These are phyloP conservation scores for Odonthalia washingtoniensis DNA, from an alignment of 31 red algal species.

Conservation along the genomic window DNA sequence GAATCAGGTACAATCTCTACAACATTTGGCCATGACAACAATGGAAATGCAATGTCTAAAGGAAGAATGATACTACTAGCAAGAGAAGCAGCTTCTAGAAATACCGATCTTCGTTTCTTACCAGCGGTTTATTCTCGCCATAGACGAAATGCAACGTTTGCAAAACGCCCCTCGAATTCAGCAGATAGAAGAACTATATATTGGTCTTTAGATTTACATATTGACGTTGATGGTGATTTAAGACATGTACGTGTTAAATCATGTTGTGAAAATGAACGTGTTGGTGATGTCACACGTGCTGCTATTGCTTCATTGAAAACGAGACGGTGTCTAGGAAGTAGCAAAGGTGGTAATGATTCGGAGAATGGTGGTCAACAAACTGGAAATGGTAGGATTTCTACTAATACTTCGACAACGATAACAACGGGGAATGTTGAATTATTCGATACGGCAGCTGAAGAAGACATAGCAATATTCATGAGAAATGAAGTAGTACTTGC, in stretches of 20 bases:
- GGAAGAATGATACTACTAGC: constrained; percentile 33
- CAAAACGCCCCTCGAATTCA: neutral
- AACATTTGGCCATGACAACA: neutral
- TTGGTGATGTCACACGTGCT: neutral
- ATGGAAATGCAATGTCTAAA: constrained; percentile 23
- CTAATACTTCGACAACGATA: too few relatives aligned
- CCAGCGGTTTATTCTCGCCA: constrained; percentile 49
- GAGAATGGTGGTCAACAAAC: too few relatives aligned
- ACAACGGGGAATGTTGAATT: neutral
- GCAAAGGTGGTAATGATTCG: too few relatives aligned
- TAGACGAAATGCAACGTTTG: constrained; percentile 28
- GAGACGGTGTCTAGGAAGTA: too few relatives aligned
- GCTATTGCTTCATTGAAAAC: neutral
- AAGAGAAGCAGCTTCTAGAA: constrained; percentile 46
- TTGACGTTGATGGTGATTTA: neutral
- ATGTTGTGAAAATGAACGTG: neutral
- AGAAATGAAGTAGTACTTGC: neutral
- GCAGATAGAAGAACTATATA: neutral
- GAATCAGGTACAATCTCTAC: neutral
- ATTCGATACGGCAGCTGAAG: neutral
- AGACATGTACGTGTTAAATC: neutral
- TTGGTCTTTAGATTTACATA: neutral
- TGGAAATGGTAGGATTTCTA: neutral
- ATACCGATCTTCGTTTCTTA: constrained; percentile 56
- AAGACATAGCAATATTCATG: neutral